Percentiles rank a stretch among this genome's conserved stretches.
phyloP scores from a whole-genome alignment of 192 early-diverging fungal species.

The Backusella tuberculispora region DNA sequence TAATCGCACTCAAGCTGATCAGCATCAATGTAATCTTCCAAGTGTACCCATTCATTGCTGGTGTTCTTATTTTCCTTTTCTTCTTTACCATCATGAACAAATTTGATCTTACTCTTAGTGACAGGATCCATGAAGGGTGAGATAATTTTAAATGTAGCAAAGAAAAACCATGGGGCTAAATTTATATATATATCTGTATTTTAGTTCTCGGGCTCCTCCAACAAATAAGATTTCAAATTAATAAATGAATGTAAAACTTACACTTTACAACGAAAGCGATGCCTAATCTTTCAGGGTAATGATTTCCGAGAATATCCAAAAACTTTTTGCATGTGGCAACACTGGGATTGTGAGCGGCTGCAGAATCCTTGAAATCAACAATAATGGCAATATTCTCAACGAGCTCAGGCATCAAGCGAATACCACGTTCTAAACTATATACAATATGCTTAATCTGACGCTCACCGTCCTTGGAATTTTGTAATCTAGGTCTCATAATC shows the following conservation, averaged over 20 bases:
- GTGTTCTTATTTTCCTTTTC: conserved; percentile 20
- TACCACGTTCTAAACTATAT: conserved; percentile 79
- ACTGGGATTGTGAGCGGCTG: conserved; percentile 68
- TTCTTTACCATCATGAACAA: conserved; percentile 61
- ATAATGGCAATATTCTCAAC: conserved; percentile 80
- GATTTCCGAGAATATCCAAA: conserved; percentile 77
- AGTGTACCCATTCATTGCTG: conserved; percentile 49
- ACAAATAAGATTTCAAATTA: neutral
- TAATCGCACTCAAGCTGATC: conserved; percentile 70
- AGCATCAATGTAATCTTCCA: conserved; percentile 53
- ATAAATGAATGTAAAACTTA: conserved; percentile 30
- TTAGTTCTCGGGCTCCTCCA: neutral
- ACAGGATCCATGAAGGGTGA: conserved; percentile 91
- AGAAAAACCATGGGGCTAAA: conserved; percentile 83
- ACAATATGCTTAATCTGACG: conserved; percentile 82
- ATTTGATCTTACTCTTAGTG: conserved; percentile 84
- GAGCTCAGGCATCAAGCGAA: conserved; percentile 72
- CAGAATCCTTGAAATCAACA: conserved; percentile 79
- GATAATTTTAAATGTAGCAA: conserved; percentile 79
- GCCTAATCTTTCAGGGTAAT: conserved; percentile 89
- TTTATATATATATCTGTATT: neutral
- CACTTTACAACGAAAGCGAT: conserved; percentile 69
- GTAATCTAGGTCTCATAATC: conserved; percentile 75
- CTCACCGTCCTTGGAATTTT: conserved; percentile 78
- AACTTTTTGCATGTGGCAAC: conserved; percentile 79